These are phyloP conservation scores for Ceriops tagal DNA, from an alignment of 345 rosid species.

Conservation along the genomic window DNA sequence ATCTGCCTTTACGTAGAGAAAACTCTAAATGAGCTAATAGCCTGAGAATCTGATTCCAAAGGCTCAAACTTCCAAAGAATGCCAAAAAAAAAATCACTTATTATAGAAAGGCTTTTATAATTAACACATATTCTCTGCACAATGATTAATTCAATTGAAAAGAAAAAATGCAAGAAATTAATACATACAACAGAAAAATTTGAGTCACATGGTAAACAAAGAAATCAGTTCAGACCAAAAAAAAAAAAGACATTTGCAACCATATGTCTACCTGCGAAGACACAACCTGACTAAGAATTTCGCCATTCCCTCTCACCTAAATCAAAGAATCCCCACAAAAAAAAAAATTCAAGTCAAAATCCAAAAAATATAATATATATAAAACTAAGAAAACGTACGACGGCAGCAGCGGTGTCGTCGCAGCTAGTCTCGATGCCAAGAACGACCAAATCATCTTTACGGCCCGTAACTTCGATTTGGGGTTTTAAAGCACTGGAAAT, in stretches of 20 bases:
- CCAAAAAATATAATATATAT: slow-evolving; percentile 1
- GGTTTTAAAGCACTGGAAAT: slow-evolving; percentile 10
- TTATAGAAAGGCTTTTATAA: too few relatives aligned
- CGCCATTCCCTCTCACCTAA: slow-evolving; percentile 83
- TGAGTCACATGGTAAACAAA: too few relatives aligned
- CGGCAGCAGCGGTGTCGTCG: slow-evolving; percentile 95
- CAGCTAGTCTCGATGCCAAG: slow-evolving; percentile 97
- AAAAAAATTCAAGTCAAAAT: not conserved
- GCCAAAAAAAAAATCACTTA: too few relatives aligned
- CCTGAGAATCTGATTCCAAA: not conserved
- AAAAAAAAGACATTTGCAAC: not conserved
- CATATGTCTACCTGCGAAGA: slow-evolving; percentile 72
- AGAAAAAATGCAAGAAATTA: not conserved
- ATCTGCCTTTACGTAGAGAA: slow-evolving; percentile 56
- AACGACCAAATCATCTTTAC: slow-evolving; percentile 57
- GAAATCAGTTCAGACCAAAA: not conserved
- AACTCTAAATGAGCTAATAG: slow-evolving; percentile 13
- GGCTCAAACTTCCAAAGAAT: too few relatives aligned
- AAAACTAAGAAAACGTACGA: slow-evolving; percentile 38
- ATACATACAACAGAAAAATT: not conserved
- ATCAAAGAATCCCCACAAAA: slow-evolving; percentile 6
- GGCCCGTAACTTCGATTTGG: not conserved
- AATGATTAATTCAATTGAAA: not conserved
- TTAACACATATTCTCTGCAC: too few relatives aligned
- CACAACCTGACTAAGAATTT: slow-evolving; percentile 86